Conservation (phyloP, 345 rosid species). For the Barbarea vulgaris region DNA sequence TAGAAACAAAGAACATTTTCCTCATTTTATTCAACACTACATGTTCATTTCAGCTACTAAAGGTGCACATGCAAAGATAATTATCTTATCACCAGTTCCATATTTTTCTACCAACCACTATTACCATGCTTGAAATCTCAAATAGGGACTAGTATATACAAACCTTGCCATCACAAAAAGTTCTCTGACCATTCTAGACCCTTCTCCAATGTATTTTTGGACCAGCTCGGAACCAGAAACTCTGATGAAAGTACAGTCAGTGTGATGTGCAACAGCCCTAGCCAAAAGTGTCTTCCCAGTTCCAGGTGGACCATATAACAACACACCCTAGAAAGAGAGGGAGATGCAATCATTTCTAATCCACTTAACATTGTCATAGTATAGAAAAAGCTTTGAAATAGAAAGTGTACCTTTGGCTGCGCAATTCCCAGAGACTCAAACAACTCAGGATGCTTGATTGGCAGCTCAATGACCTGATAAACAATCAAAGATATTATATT, state of each 20-base stretch:
- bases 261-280: constrained; percentile 99
- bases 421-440: constrained; percentile 98
- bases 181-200: constrained; percentile 99
- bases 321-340: constrained; percentile 66
- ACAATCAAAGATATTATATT: neutral
- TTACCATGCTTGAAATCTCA: neutral
- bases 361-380: neutral
- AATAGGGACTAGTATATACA: constrained; percentile 17
- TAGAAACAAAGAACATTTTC: neutral
- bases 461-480: constrained; percentile 94
- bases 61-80: neutral
- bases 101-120: neutral
- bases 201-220: constrained; percentile 98
- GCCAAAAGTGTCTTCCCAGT: constrained; percentile 98
- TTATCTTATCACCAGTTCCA: neutral
- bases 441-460: constrained; percentile 96
- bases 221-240: constrained; percentile 98
- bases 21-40: neutral
- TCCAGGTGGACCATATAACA: constrained; percentile 98
- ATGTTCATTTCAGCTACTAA: constrained; percentile 1
- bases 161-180: constrained; percentile 99
- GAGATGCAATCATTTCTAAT: neutral
- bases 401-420: constrained; percentile 83
- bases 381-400: neutral
- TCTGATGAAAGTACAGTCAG: constrained; percentile 99